Evolutionary conservation across 129 eudicot species (phyloP).

Genomic region (Centaurea solstitialis): DNA sequence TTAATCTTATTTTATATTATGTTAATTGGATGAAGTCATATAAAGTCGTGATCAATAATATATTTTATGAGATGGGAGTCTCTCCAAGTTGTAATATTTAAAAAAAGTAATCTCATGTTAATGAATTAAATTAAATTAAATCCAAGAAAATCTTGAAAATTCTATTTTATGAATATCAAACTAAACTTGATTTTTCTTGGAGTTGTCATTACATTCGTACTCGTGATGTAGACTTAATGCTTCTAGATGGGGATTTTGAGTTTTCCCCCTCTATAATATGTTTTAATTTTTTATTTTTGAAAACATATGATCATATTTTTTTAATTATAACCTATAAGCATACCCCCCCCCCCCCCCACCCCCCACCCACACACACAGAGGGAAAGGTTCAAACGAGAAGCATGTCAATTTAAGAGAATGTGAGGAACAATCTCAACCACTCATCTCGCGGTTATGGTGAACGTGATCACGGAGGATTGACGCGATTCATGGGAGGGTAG

Average conservation of each 20-base stretch:
- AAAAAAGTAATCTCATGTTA: background rate
- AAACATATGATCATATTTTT: background rate
- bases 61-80: background rate
- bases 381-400: no score
- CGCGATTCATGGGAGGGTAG: no score
- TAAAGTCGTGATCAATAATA: background rate
- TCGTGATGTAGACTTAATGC: background rate
- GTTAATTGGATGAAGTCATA: background rate
- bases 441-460: no score
- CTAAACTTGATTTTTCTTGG: background rate
- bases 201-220: background rate
- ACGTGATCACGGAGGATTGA: no score
- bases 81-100: background rate
- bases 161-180: background rate
- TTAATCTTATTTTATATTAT: background rate
- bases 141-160: background rate
- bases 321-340: no score
- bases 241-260: constrained; percentile 12
- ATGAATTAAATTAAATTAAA: background rate
- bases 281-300: background rate
- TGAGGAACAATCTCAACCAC: no score
- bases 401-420: no score
- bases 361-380: no score
- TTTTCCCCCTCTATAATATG: background rate
- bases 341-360: no score